A percentile compares a stretch with the other conserved stretches of the same genome.
These are phyloP conservation scores for Yamadazyma spencermartinsiae DNA, from an alignment of 1,139 yeast genomes.

Conservation along the genomic window DNA sequence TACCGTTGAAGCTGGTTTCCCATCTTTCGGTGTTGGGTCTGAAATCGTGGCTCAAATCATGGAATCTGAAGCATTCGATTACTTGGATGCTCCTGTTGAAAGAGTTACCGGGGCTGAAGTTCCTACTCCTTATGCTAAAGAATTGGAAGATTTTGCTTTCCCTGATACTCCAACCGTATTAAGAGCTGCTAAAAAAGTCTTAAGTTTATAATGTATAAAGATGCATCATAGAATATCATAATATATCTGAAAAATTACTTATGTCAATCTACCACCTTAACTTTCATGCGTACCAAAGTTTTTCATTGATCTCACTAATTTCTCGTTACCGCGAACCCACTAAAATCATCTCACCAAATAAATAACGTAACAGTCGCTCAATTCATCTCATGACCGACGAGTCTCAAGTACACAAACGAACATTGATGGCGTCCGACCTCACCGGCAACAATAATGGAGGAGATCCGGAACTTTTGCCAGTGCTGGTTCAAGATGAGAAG, in stretches of 20 bases:
- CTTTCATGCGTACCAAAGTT: too few relatives aligned
- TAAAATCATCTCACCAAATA: neutral
- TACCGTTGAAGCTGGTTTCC: constrained; percentile 97
- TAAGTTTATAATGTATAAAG: constrained; percentile 52
- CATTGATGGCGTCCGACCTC: constrained; percentile 6
- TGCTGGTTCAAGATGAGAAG: constrained; percentile 25
- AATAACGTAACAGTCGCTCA: neutral
- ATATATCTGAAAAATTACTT: too few relatives aligned
- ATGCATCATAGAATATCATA: neutral
- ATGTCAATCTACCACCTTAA: too few relatives aligned
- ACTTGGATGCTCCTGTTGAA: constrained; percentile 97
- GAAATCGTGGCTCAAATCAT: constrained; percentile 96
- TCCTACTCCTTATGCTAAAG: constrained; percentile 97
- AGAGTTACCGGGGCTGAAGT: constrained; percentile 99
- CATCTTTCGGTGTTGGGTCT: constrained; percentile 97
- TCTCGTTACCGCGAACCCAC: neutral
- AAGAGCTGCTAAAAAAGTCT: constrained; percentile 88
- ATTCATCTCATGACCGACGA: constrained; percentile 9
- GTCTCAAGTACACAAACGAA: constrained; percentile 16
- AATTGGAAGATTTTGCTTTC: constrained; percentile 97
- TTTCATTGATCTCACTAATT: too few relatives aligned
- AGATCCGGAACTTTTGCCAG: constrained; percentile 39
- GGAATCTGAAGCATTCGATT: constrained; percentile 98
- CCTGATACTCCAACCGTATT: constrained; percentile 91
- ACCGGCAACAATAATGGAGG: constrained; percentile 21